Conservation (phyloP, 352 stramenopile genomes). For the Phytopythium oedochilum region DNA sequence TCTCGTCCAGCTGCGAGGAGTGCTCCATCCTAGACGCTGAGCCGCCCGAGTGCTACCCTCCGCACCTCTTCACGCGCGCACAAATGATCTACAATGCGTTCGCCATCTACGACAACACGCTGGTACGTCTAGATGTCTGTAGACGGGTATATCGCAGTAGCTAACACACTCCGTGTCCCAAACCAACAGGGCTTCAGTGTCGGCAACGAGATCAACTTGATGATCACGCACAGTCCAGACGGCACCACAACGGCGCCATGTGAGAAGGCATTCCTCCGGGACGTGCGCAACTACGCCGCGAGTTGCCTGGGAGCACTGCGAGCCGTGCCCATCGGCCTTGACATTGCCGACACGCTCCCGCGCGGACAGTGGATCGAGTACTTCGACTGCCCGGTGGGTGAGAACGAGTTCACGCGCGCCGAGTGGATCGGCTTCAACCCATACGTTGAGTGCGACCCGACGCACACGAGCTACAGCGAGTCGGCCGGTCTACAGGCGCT, state of each 20-base stretch:
- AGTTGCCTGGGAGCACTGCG: slow-evolving; percentile 35
- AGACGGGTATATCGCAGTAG: too few species aligned
- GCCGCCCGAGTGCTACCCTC: slow-evolving; percentile 43
- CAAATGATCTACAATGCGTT: slow-evolving; percentile 72
- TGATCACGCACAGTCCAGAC: slow-evolving; percentile 26
- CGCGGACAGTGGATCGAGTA: slow-evolving; percentile 62
- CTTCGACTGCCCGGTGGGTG: slow-evolving; percentile 54
- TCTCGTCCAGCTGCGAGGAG: slow-evolving; percentile 55
- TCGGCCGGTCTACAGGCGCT: slow-evolving; percentile 43
- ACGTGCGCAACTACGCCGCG: slow-evolving; percentile 42
- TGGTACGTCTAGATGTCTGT: too few species aligned
- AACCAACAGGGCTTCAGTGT: slow-evolving; percentile 45
- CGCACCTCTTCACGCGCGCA: slow-evolving; percentile 41
- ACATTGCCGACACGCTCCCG: slow-evolving; percentile 68
- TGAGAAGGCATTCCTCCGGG: slow-evolving; percentile 65
- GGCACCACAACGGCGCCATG: slow-evolving; percentile 51
- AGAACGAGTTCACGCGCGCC: slow-evolving; percentile 39
- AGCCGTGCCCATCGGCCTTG: slow-evolving; percentile 62
- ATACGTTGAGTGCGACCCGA: slow-evolving; percentile 55
- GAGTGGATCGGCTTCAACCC: slow-evolving; percentile 51
- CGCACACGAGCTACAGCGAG: slow-evolving; percentile 38
- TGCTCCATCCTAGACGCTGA: slow-evolving; percentile 39
- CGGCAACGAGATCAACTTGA: slow-evolving; percentile 67
- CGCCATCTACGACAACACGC: slow-evolving; percentile 66
- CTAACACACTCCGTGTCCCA: not conserved